Conservation (phyloP, 2,329 filamentous ascomycete genomes). For the Hymenoscyphus linearis region DNA sequence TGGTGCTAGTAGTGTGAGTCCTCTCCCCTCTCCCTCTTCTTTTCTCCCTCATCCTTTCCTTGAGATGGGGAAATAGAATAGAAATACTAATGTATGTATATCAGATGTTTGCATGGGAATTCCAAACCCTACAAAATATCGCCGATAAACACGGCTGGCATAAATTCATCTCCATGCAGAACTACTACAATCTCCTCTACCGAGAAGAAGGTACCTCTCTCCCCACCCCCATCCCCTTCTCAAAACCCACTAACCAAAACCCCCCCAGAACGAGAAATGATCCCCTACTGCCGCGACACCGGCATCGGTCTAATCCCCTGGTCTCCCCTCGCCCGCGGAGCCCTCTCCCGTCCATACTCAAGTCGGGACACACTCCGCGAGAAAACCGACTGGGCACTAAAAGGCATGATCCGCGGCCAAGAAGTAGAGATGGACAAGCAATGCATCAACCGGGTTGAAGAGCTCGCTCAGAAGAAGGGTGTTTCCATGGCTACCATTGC, state of each 20-base stretch:
- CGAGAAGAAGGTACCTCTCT: slow-evolving; percentile 46
- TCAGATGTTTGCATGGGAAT: slow-evolving; percentile 51
- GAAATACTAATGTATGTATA: slow-evolving; percentile 24
- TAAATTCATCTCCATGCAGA: slow-evolving; percentile 57
- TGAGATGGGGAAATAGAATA: too few relatives aligned
- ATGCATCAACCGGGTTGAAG: slow-evolving; percentile 18
- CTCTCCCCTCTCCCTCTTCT: background rate
- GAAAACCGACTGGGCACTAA: slow-evolving; percentile 15
- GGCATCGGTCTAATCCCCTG: slow-evolving; percentile 35
- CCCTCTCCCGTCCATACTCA: slow-evolving; percentile 25
- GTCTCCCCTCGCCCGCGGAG: slow-evolving; percentile 33
- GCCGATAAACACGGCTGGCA: slow-evolving; percentile 54
- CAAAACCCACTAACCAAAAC: background rate
- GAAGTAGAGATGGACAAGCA: slow-evolving; percentile 26
- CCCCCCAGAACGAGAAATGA: slow-evolving; percentile 34
- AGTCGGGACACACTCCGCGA: slow-evolving; percentile 12
- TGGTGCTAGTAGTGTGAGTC: slow-evolving; percentile 37
- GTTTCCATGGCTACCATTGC: slow-evolving; percentile 55
- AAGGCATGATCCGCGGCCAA: slow-evolving; percentile 13
- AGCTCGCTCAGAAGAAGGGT: slow-evolving; percentile 46
- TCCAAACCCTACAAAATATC: slow-evolving; percentile 49
- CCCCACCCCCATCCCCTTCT: too few relatives aligned
- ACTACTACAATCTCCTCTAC: slow-evolving; percentile 52
- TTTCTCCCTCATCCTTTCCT: too few relatives aligned
- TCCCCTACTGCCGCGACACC: slow-evolving; percentile 29